Conservation (phyloP, 1,284 basidiomycete genomes). For the Rhodotorula sp. region DNA sequence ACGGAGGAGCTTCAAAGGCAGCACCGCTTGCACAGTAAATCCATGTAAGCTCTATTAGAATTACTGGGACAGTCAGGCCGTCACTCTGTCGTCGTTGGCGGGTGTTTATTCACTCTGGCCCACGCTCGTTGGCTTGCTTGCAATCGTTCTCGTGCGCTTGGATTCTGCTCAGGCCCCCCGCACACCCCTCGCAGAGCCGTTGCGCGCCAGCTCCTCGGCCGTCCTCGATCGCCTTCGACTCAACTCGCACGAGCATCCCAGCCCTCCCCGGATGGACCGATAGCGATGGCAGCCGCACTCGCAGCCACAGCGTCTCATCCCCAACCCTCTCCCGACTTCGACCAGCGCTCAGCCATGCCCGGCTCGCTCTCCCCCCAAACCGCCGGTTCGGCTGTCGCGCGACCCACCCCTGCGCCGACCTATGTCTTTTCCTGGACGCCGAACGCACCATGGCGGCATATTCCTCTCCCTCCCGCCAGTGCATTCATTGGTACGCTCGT, state of each 20-base stretch:
- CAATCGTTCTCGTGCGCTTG: too few species aligned
- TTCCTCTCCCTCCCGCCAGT: constrained; percentile 30
- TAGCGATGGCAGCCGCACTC: not conserved
- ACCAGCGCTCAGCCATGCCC: not conserved
- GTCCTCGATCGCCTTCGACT: too few species aligned
- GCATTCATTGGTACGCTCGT: constrained; percentile 29
- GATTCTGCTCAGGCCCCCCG: too few species aligned
- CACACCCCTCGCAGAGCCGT: not conserved
- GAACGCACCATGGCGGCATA: constrained; percentile 1
- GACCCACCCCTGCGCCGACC: not conserved
- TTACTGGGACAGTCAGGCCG: too few species aligned
- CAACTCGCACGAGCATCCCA: not conserved
- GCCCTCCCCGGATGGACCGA: not conserved
- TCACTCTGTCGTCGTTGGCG: too few species aligned
- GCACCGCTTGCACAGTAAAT: not conserved
- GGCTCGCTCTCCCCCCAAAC: not conserved
- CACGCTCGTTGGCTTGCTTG: not conserved
- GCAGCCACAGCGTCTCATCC: not conserved
- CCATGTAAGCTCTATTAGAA: too few species aligned
- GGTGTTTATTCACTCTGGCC: not conserved
- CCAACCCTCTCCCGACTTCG: too few species aligned
- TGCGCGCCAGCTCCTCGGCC: not conserved
- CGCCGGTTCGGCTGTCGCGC: not conserved
- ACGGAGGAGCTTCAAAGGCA: not conserved
- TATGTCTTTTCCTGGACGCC: constrained; percentile 20